Percentiles rank a stretch among this genome's conserved stretches.
Conservation (phyloP, 345 rosid species). For the Microthlaspi erraticum region DNA sequence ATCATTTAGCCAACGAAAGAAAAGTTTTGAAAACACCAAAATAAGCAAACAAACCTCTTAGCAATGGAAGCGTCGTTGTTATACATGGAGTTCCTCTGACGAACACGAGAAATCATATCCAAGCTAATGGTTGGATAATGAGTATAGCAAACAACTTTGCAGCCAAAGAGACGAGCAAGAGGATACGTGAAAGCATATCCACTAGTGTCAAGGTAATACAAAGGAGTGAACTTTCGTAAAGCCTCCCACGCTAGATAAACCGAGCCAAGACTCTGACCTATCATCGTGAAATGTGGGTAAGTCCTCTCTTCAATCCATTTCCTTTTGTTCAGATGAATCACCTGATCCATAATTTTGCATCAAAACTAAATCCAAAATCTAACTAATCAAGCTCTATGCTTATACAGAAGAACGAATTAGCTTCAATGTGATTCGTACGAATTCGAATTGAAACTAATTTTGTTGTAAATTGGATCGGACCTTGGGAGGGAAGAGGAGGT, state of each 20-base stretch:
- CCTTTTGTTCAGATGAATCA: constrained; percentile 71
- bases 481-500: constrained; percentile 71
- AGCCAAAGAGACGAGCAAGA: constrained; percentile 87
- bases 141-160: constrained; percentile 90
- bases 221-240: constrained; percentile 74
- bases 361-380: background rate
- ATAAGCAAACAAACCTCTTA: constrained; percentile 54
- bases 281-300: constrained; percentile 90
- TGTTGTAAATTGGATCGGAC: constrained; percentile 41
- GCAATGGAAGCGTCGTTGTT: constrained; percentile 76
- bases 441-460: constrained; percentile 1
- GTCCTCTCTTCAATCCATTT: constrained; percentile 87
- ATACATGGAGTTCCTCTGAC: constrained; percentile 70
- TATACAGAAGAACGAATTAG: background rate
- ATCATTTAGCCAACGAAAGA: constrained; percentile 4
- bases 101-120: constrained; percentile 94
- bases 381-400: background rate
- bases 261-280: constrained; percentile 96
- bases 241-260: constrained; percentile 92
- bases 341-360: constrained; percentile 49
- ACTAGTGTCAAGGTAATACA: constrained; percentile 73
- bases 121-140: constrained; percentile 95
- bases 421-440: background rate
- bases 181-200: constrained; percentile 97
- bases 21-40: constrained; percentile 2